Base-by-base conservation (phyloP, 2,329 filamentous ascomycete genomes). In the Rutstroemia sp. region DNA sequence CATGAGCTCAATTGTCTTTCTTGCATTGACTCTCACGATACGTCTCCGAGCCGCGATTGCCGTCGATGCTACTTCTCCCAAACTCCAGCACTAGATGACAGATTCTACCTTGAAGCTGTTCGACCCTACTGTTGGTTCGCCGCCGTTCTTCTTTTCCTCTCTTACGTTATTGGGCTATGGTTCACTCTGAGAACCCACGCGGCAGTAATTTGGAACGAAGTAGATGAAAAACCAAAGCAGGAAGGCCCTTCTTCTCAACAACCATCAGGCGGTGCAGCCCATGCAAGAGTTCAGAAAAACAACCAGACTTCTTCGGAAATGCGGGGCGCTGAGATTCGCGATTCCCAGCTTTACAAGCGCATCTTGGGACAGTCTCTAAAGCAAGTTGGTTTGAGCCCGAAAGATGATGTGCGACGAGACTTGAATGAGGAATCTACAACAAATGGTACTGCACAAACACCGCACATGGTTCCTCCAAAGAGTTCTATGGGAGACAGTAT, bases 141-240 rank as follows among this genome's bases (percentile, higher is more conserved):
- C 4, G 90, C 94, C 0, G 73, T 86, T 4, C 79, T 95, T 67
- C 77, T 99, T 14, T 97, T 99, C 73, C 75, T 96, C 27, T 95
- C 92, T 1, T 99, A 99, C 69, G 78, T 94, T 38, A 94, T 97
- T 58, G 94, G 94, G 23, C 77, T 99, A 14, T 89, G 94, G 79
- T 99, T 99, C 72, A 99, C 94, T 0, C 80, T 99, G 19, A 82
- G 94, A 61, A 99, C 94, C 0, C 94, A 99, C 69, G 94, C 94
- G 4, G 92, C 95, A 4, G 88, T 96, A 47, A 99, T 99, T 63
- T 99, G 94, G 94, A 94, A 91, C 66, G 92, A 96, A 60, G 70
- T 79, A 2, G 88, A 92, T 40, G 88, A 92, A 72, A 92, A 90
- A 73, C 86, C 83, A 65, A 76, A 81, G 42, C 80, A 83, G 12